Evolutionary conservation across 2,329 filamentous ascomycete species (phyloP).

Genomic region (Curvularia eragrostidis): DNA sequence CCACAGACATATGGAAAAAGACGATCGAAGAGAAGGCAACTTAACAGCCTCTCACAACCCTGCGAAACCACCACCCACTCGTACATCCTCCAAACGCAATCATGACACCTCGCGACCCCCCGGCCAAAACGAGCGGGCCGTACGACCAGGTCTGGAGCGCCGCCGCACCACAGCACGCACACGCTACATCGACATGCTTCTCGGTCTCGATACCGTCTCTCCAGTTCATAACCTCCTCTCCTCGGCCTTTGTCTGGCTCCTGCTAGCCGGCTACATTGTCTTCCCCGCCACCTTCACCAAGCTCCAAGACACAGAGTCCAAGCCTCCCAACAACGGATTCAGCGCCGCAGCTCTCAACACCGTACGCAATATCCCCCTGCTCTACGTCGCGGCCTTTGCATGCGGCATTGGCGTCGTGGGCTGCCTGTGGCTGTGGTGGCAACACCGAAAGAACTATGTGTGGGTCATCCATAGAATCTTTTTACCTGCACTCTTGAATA

Average conservation of each 20-base stretch:
- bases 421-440: conserved; percentile 54
- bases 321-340: conserved; percentile 9
- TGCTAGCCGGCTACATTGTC: conserved; percentile 62
- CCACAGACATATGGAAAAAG: not conserved
- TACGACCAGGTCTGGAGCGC: conserved; percentile 28
- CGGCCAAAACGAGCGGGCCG: not conserved
- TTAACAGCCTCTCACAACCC: not conserved
- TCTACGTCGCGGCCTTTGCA: conserved; percentile 55
- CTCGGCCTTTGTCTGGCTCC: conserved; percentile 56
- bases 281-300: conserved; percentile 61
- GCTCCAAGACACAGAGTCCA: conserved; percentile 44
- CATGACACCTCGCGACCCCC: conserved; percentile 18
- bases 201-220: conserved; percentile 56
- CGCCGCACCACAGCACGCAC: conserved; percentile 38
- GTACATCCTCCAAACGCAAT: conserved; percentile 30
- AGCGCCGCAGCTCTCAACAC: conserved; percentile 42
- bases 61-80: conserved; percentile 1
- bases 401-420: conserved; percentile 53
- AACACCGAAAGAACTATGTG: conserved; percentile 59
- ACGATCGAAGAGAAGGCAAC: not conserved
- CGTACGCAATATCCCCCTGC: conserved; percentile 49
- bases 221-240: conserved; percentile 58
- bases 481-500: conserved; percentile 54
- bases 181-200: conserved; percentile 53
- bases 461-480: conserved; percentile 63